Percentiles rank a stretch among this genome's conserved stretches.
These are phyloP conservation scores for Funneliformis caledonium DNA, from an alignment of 371 early-diverging fungal genomes.

Conservation along the genomic window DNA sequence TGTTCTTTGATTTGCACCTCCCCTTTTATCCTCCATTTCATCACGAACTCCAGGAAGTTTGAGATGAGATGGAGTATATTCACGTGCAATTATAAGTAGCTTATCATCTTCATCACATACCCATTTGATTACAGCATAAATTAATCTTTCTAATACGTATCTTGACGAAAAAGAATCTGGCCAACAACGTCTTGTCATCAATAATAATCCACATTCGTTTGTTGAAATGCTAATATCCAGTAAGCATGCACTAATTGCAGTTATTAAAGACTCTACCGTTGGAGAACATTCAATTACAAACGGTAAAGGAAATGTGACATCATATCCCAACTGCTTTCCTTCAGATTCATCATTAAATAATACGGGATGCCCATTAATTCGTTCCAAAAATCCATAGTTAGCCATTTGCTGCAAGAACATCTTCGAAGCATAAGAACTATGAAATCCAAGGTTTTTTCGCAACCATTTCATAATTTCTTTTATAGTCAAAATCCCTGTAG, in stretches of 20 bases:
- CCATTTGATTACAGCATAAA: slow-evolving; percentile 36
- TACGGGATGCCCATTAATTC: slow-evolving; percentile 34
- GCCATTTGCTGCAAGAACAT: slow-evolving; percentile 36
- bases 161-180: slow-evolving; percentile 35
- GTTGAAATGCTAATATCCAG: slow-evolving; percentile 36
- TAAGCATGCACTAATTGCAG: slow-evolving; percentile 34
- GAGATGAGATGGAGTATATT: slow-evolving; percentile 20
- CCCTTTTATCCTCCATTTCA: slow-evolving; percentile 14
- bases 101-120: slow-evolving; percentile 23
- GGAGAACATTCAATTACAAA: slow-evolving; percentile 37
- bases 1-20: not conserved
- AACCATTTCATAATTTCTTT: slow-evolving; percentile 33
- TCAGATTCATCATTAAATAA: slow-evolving; percentile 15
- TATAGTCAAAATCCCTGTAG: not conserved
- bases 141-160: slow-evolving; percentile 35
- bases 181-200: slow-evolving; percentile 36
- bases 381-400: slow-evolving; percentile 39
- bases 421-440: not conserved
- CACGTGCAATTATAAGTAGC: slow-evolving; percentile 29
- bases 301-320: slow-evolving; percentile 37
- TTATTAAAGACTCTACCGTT: slow-evolving; percentile 31
- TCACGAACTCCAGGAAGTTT: slow-evolving; percentile 30
- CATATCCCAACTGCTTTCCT: not conserved
- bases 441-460: slow-evolving; percentile 28
- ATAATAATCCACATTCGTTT: slow-evolving; percentile 39